These are phyloP conservation scores for Euphorbia schlechtendalii DNA, from an alignment of 441 rosid species.

Conservation along the genomic window DNA sequence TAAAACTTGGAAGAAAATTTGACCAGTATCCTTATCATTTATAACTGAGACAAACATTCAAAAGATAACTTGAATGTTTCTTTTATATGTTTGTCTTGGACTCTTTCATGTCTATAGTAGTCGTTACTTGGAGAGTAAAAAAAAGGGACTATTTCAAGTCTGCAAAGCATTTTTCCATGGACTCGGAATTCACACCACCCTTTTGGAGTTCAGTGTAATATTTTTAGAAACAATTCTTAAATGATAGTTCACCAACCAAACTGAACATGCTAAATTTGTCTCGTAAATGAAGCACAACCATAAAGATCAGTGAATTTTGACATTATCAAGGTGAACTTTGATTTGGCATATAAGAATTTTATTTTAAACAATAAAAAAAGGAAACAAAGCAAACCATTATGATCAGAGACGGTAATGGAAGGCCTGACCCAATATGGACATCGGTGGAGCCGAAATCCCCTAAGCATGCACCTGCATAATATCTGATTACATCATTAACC, in stretches of 20 bases:
- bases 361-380: background rate
- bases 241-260: background rate
- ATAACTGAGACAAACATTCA: background rate
- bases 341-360: background rate
- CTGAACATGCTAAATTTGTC: background rate
- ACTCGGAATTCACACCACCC: background rate
- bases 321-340: background rate
- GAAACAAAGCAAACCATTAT: slow-evolving; percentile 52
- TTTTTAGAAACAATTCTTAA: background rate
- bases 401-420: slow-evolving; percentile 80
- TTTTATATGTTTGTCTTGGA: background rate
- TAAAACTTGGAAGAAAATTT: background rate
- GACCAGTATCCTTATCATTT: background rate
- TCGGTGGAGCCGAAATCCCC: slow-evolving; percentile 93
- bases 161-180: background rate
- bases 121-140: background rate
- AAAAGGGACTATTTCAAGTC: background rate
- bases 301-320: slow-evolving; percentile 1
- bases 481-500: slow-evolving; percentile 15
- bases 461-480: slow-evolving; percentile 79
- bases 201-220: background rate
- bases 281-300: background rate
- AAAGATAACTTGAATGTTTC: background rate
- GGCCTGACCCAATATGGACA: slow-evolving; percentile 99
- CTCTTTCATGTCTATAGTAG: background rate